Evolutionary conservation across 805 yeast genomes (phyloP), one percentile per base, ranked within the genome.

Genomic region (Vanderwaltozyma tropicalis): DNA sequence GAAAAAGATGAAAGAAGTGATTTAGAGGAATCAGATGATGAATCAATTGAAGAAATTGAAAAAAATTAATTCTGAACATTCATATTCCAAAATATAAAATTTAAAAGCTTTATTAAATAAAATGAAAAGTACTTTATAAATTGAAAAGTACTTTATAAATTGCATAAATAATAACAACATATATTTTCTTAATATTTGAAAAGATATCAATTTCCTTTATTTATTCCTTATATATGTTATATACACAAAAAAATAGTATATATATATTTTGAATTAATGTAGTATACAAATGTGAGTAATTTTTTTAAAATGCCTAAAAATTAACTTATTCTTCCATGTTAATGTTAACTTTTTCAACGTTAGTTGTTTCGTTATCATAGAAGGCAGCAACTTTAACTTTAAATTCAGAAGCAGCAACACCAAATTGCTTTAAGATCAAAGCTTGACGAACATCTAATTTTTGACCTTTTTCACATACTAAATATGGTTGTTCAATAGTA

Each of bases 401-500:
- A 65, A 89, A 92, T 57, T 84, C 87, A 32, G 96, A 73, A 39
- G 87, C 86, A 11, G 96, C 96, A 41, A 94, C 76, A 54, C 99
- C 99, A 61, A 92, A 94, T 50, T 85, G 92, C 64, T 92, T 92
- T 61, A 92, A 71, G 39, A 92, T 76, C 48, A 92, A 72, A 18
- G 96, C 94, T 66, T 92, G 94, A 53, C 82, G 80, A 35, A 88
- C 92, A 62, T 86, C 94, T 44, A 94, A 70, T 20, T 71, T 68
- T 41, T 87, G 84, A 30, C 94, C 96, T 50, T 79, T 67, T 39
- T 67, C 68, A 63, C 95, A 85, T 28, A 94, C 96, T 33, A 70
- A 71, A 63, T 74, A 85, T 29, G 92, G 92, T 48, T 76, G 76
- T 16, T 74, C 76, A 34, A 92, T 66, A 41, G 73, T 69, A 47